These are phyloP conservation scores for Sporothrix globosa DNA, from an alignment of 2,329 filamentous ascomycete species.

Conservation along the genomic window DNA sequence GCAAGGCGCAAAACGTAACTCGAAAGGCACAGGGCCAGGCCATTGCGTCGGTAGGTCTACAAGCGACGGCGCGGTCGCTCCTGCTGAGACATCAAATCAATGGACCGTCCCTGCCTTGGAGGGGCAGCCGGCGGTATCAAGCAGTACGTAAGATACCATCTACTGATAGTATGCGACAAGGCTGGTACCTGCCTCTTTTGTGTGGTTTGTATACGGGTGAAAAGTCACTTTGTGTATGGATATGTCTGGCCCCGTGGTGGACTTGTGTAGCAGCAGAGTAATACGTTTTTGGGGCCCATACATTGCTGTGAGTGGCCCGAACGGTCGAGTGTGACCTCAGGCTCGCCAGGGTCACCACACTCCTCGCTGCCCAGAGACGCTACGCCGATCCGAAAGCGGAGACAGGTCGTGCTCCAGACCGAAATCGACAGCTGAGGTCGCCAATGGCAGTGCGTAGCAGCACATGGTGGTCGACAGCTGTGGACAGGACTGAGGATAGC, in stretches of 20 bases:
- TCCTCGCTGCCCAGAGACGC: neutral
- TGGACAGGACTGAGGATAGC: neutral
- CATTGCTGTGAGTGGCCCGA: conserved; percentile 18
- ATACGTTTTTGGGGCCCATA: too few relatives aligned
- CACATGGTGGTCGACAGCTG: conserved; percentile 12
- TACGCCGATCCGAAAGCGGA: conserved; percentile 33
- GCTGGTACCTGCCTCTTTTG: neutral
- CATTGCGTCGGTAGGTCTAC: neutral
- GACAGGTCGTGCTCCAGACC: neutral
- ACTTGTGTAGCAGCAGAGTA: neutral
- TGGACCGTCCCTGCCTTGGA: conserved; percentile 17
- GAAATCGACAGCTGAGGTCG: neutral
- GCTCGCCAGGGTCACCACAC: conserved; percentile 6
- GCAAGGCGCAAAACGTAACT: conserved; percentile 10
- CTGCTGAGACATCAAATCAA: conserved; percentile 16
- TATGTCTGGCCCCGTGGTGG: neutral
- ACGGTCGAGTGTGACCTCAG: neutral
- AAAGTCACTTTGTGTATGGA: conserved; percentile 24
- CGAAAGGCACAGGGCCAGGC: neutral
- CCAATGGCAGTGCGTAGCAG: conserved; percentile 20
- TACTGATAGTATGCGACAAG: neutral
- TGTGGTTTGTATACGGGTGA: neutral
- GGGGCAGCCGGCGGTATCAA: neutral
- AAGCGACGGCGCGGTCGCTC: neutral
- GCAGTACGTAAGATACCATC: neutral